Percentiles rank a stretch among this genome's conserved stretches.
phyloP scores from a whole-genome alignment of 192 early-diverging fungal species.

The Gaertneriomyces semiglobifer region DNA sequence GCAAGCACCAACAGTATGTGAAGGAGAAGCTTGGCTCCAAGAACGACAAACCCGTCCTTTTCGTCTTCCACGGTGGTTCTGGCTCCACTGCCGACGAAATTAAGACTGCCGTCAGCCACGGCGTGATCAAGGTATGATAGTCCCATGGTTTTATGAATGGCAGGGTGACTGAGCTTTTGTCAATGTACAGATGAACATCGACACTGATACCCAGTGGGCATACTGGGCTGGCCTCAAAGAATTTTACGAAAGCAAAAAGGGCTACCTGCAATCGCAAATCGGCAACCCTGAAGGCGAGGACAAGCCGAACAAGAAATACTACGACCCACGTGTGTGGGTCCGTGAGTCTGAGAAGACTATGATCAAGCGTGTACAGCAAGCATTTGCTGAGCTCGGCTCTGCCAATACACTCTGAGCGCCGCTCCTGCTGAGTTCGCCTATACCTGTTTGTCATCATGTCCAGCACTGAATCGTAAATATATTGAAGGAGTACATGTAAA shows the following conservation, averaged over 20 bases:
- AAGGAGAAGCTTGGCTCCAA: constrained; percentile 59
- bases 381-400: constrained; percentile 69
- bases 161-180: constrained; percentile 2
- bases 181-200: constrained; percentile 84
- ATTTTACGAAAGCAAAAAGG: constrained; percentile 87
- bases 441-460: too few species aligned
- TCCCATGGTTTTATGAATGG: background rate
- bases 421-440: background rate
- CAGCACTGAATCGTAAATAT: too few species aligned
- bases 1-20: constrained; percentile 84
- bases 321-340: constrained; percentile 92
- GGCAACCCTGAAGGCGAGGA: constrained; percentile 93
- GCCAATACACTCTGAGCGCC: constrained; percentile 26
- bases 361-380: constrained; percentile 75
- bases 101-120: constrained; percentile 70
- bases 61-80: constrained; percentile 98
- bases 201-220: constrained; percentile 97
- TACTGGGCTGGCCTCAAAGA: constrained; percentile 85
- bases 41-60: constrained; percentile 78
- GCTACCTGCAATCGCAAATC: constrained; percentile 85
- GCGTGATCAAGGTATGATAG: constrained; percentile 74
- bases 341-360: constrained; percentile 88
- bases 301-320: constrained; percentile 99
- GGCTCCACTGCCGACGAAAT: constrained; percentile 80
- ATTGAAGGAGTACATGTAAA: too few species aligned